Conservation (phyloP, 441 rosid species). For the California macrophylla region DNA sequence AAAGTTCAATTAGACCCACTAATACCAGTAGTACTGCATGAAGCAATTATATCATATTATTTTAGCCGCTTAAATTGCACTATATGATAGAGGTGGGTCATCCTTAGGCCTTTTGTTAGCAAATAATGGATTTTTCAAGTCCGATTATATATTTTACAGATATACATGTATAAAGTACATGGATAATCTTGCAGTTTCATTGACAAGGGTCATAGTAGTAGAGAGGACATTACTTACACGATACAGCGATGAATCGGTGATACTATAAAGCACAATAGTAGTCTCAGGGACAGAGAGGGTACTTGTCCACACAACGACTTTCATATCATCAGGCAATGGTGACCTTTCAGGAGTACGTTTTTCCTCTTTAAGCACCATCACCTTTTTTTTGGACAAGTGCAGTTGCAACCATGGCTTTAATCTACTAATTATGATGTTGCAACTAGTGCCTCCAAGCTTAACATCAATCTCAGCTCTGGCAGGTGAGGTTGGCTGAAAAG, state of each 20-base stretch:
- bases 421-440: slow-evolving; percentile 58
- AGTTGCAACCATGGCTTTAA: slow-evolving; percentile 77
- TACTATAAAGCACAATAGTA: slow-evolving; percentile 58
- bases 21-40: background rate
- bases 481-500: slow-evolving; percentile 61
- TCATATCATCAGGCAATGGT: slow-evolving; percentile 41
- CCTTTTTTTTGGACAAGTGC: slow-evolving; percentile 57
- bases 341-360: slow-evolving; percentile 20
- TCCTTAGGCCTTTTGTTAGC: background rate
- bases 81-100: background rate
- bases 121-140: background rate
- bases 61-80: background rate
- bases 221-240: slow-evolving; percentile 56
- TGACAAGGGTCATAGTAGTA: background rate
- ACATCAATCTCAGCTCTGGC: slow-evolving; percentile 85
- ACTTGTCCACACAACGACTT: slow-evolving; percentile 82
- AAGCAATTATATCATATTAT: background rate
- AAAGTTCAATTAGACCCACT: background rate
- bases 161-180: background rate
- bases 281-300: slow-evolving; percentile 96
- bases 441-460: slow-evolving; percentile 78
- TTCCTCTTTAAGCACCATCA: slow-evolving; percentile 58
- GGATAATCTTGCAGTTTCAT: background rate
- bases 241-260: slow-evolving; percentile 55
- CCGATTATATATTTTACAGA: background rate